Evolutionary conservation across 805 yeast species (phyloP), one percentile per base, ranked within the genome.

Genomic region (Myxozyma neotropica): DNA sequence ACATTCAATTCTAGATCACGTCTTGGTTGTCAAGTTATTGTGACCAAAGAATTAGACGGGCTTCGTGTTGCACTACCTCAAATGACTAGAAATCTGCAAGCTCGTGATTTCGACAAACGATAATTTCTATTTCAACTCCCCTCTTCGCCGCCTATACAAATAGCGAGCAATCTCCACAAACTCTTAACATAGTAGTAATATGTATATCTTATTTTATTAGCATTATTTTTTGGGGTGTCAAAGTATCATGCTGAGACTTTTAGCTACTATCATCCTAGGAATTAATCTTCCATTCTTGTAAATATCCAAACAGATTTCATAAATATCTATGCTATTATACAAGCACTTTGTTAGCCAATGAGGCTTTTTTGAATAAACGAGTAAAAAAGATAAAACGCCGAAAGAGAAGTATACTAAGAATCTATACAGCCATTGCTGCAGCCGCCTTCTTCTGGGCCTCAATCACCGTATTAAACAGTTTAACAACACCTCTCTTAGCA

Each of bases 21-120:
- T 72, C 79, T 94, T 67, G 99, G 98, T 0, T 94, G 99, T 74
- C 97, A 93, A 76, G 86, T 94, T 40, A 80, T 80, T 59, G 89
- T 94, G 97, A 76, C 86, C 31, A 91, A 90, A 72, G 95, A 89
- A 49, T 77, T 94, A 57, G 97, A 94, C 72, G 99, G 99, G 0
- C 76, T 94, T 38, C 81, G 98, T 68, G 95, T 94, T 3, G 98
- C 98, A 0, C 79, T 94, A 64, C 99, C 99, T 19, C 93, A 97
- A 15, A 89, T 94, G 97, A 94, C 99, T 7, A 81, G 99, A 69
- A 94, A 94, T 74, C 81, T 93, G 68, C 96, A 89, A 71, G 78
- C 83, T 21, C 83, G 83, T 62, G 98, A 93, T 70, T 90, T 93
- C 74, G 69, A 73, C 26, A 67, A 69, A 58, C 57, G 58, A 47